Conservation (phyloP, 148 eudicot genomes). For the Spergularia marina region DNA sequence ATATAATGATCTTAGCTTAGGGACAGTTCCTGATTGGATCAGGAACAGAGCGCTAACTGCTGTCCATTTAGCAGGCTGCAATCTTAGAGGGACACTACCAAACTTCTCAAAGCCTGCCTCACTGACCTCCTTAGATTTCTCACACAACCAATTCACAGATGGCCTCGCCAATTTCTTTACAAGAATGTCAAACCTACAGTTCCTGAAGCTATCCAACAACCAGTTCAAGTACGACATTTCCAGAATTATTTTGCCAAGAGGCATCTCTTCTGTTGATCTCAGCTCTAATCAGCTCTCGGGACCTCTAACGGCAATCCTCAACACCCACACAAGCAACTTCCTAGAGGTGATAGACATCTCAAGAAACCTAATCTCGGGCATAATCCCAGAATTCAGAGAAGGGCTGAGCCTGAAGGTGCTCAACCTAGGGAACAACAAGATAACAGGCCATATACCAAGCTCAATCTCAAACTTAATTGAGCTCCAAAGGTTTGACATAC, state of each 20-base stretch:
- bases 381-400: conserved; percentile 49
- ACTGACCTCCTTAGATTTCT: conserved; percentile 59
- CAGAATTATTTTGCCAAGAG: conserved; percentile 47
- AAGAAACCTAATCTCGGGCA: conserved; percentile 61
- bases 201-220: conserved; percentile 59
- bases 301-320: conserved; percentile 52
- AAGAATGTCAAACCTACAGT: conserved; percentile 51
- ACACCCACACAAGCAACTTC: conserved; percentile 44
- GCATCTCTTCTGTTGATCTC: conserved; percentile 53
- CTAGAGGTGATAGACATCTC: conserved; percentile 58
- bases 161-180: conserved; percentile 49
- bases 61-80: conserved; percentile 69
- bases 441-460: conserved; percentile 61
- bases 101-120: conserved; percentile 51
- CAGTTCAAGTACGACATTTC: conserved; percentile 50
- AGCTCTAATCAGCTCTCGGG: conserved; percentile 63
- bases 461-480: conserved; percentile 57
- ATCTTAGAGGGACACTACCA: conserved; percentile 57
- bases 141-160: conserved; percentile 53
- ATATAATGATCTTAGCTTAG: conserved; percentile 51
- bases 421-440: conserved; percentile 60
- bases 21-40: conserved; percentile 67
- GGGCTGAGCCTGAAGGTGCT: conserved; percentile 55
- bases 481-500: conserved; percentile 57
- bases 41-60: conserved; percentile 56